These are phyloP conservation scores for Elaeagnus macrophylla DNA, from an alignment of 306 rosid genomes.

Conservation along the genomic window DNA sequence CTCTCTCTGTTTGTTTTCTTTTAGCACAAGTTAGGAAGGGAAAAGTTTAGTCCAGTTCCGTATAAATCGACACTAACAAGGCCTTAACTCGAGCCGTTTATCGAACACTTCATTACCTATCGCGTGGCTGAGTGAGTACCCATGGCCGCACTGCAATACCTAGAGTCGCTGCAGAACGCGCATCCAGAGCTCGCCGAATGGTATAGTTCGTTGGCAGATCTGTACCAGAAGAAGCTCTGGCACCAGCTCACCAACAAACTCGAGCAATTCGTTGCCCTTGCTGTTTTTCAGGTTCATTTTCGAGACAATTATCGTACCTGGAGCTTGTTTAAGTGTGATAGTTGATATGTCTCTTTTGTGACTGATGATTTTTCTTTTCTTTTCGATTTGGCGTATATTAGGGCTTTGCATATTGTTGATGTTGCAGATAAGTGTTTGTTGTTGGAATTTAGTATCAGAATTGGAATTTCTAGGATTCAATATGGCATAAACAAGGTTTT, in stretches of 20 bases:
- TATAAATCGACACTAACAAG: constrained; percentile 26
- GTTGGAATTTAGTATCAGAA: too few relatives aligned
- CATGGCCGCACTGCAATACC: constrained; percentile 96
- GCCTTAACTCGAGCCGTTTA: neutral
- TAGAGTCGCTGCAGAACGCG: constrained; percentile 71
- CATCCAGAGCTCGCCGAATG: constrained; percentile 89
- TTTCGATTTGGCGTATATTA: too few relatives aligned
- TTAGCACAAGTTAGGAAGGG: constrained; percentile 33
- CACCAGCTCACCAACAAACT: constrained; percentile 99
- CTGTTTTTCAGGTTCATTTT: constrained; percentile 69
- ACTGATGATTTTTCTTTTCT: neutral
- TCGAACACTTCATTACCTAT: neutral
- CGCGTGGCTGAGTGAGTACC: constrained; percentile 9
- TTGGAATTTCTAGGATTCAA: too few relatives aligned
- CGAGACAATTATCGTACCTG: neutral
- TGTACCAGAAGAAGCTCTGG: constrained; percentile 98
- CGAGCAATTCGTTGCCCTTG: constrained; percentile 86
- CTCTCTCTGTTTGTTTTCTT: constrained; percentile 39
- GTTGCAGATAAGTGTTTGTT: too few relatives aligned
- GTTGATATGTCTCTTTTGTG: neutral
- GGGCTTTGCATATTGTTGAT: too few relatives aligned
- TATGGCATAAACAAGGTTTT: too few relatives aligned
- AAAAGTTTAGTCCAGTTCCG: neutral
- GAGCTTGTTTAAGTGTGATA: neutral
- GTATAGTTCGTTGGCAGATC: constrained; percentile 94